phyloP scores from a whole-genome alignment of 305 asterid genomes.

The Galium porrigens region DNA sequence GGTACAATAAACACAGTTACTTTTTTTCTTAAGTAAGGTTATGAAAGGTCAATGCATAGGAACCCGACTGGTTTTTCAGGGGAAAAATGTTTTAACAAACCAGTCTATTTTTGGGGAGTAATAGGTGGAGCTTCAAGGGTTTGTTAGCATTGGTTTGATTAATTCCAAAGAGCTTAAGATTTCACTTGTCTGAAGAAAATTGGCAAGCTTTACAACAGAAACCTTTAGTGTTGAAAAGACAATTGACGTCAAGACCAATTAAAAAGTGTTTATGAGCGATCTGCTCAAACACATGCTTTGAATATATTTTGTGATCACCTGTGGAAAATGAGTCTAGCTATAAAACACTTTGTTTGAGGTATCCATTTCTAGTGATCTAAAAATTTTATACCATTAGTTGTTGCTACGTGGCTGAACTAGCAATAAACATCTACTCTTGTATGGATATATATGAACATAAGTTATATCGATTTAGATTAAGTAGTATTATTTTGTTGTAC shows the following conservation, averaged over 20 bases:
- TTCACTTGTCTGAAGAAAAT: neutral
- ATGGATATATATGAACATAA: neutral
- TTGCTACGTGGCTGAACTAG: neutral
- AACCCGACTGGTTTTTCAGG: neutral
- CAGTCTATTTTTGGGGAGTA: neutral
- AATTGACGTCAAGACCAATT: neutral
- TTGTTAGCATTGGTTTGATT: neutral
- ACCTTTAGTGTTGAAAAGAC: neutral
- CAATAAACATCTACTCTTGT: neutral
- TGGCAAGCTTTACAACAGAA: neutral
- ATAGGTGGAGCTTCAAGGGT: neutral
- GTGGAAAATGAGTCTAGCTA: neutral
- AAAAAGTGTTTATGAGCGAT: neutral
- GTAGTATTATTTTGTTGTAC: neutral
- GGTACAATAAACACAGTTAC: neutral
- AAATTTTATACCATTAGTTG: neutral
- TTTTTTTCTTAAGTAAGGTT: too few relatives aligned
- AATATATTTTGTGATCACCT: neutral
- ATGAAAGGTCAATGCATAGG: neutral
- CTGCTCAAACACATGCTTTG: neutral
- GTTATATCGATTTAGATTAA: neutral
- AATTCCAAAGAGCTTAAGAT: neutral
- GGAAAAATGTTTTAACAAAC: neutral
- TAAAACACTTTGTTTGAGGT: too few relatives aligned
- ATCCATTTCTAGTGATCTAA: neutral